A percentile compares a stretch with the other conserved stretches of the same genome.
Conservation (phyloP, 148 eudicot species). For the Heliamphora exappendiculata region DNA sequence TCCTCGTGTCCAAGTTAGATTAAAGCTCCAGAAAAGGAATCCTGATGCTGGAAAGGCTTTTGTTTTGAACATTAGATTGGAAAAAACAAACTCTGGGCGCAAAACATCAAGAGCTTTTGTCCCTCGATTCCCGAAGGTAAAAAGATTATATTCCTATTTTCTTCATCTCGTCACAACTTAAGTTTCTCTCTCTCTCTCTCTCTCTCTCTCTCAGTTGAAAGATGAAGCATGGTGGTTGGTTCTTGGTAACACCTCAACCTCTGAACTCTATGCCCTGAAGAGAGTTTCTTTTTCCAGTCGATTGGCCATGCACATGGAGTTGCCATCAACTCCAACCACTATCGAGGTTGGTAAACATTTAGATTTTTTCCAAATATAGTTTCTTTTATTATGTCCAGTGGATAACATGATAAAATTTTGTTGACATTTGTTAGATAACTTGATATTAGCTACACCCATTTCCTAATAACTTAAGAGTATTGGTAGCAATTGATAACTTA, state of each 20-base stretch:
- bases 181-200: conserved; percentile 2
- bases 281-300: conserved; percentile 65
- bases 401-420: neutral
- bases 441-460: too few species aligned
- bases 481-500: too few species aligned
- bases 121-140: conserved; percentile 90
- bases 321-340: conserved; percentile 49
- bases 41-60: conserved; percentile 15
- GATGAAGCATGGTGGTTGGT: conserved; percentile 98
- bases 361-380: neutral
- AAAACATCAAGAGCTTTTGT: conserved; percentile 63
- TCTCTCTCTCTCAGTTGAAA: conserved; percentile 49
- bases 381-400: neutral
- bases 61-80: conserved; percentile 57
- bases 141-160: neutral
- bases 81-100: conserved; percentile 35
- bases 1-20: conserved; percentile 61
- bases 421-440: neutral
- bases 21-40: conserved; percentile 47
- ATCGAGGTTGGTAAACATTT: conserved; percentile 41
- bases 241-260: conserved; percentile 60
- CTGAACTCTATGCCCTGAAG: conserved; percentile 70
- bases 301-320: conserved; percentile 58
- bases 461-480: too few species aligned
- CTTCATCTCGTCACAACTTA: neutral